These are phyloP conservation scores for Dunaliella sp. DNA, from an alignment of 139 green algal genomes.

Conservation along the genomic window DNA sequence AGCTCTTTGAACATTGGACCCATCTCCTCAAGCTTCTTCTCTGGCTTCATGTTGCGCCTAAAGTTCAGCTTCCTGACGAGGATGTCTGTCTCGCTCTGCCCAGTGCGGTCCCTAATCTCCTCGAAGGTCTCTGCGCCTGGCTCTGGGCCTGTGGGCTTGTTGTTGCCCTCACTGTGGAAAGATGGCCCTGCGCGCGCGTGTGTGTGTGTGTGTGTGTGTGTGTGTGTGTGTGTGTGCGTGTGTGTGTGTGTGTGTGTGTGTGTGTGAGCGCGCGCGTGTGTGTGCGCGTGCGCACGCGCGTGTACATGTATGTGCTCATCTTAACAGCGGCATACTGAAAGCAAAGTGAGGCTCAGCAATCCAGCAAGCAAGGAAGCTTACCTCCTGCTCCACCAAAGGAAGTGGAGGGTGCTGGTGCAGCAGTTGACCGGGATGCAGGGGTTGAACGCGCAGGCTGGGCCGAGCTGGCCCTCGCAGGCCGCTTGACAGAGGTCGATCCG, in stretches of 20 bases:
- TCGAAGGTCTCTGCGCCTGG: slow-evolving; percentile 50
- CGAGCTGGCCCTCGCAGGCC: neutral
- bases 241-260: neutral
- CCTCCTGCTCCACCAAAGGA: too few species aligned
- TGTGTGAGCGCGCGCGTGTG: neutral
- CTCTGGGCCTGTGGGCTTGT: slow-evolving; percentile 14
- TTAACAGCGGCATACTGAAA: too few species aligned
- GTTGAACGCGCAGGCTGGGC: neutral
- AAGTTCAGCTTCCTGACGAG: slow-evolving; percentile 44
- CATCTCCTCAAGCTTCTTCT: slow-evolving; percentile 61
- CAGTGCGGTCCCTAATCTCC: slow-evolving; percentile 45
- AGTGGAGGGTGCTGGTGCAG: too few species aligned
- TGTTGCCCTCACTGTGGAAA: neutral
- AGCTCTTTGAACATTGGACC: slow-evolving; percentile 59
- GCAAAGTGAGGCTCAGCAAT: too few species aligned
- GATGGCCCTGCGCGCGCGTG: slow-evolving; percentile 4
- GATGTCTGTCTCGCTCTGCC: slow-evolving; percentile 29
- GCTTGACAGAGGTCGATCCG: neutral
- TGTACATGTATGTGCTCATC: neutral
- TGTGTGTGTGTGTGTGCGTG: neutral
- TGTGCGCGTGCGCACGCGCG: neutral
- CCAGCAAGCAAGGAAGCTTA: too few species aligned
- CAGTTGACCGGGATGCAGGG: too few species aligned
- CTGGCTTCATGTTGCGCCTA: slow-evolving; percentile 44
- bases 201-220: neutral